Base-by-base conservation (phyloP, 2,329 filamentous ascomycete species). In the Meredithiella fracta region DNA sequence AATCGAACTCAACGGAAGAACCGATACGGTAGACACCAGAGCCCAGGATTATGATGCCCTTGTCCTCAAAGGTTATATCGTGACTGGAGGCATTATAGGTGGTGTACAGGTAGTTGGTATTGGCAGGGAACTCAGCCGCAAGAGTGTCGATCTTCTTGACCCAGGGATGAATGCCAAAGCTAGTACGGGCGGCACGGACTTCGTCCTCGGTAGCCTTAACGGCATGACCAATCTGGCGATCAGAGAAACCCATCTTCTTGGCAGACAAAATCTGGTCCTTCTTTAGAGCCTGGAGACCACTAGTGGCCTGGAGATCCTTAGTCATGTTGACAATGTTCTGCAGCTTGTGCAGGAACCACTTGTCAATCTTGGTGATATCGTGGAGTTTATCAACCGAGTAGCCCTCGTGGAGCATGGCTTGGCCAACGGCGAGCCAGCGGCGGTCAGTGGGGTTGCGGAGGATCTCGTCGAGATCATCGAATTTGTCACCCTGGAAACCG, bases 311-410 rank as follows among this genome's bases (percentile, higher is more conserved):
- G 60, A 98, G 80, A 68, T 94, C 86, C 62, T 80, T 81, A 59
- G 85, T 87, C 73, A 85, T 90, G 69, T 97, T 80, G 54, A 95
- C 92, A 64, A 98, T 86, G 74, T 97, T 97, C 73, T 95, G 83
- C 53, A 98, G 81, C 79, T 98, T 97, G 81, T 96, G 81, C 64
- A 98, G 73, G 77, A 98, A 98, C 92, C 92, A 97, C 72, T 94
- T 95, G 74, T 97, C 92, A 65, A 98, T 98, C 78, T 95, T 96
- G 72, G 86, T 94, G 63, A 98, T 74, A 5, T 96, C 88, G 67
- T 97, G 89, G 15, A 98, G 77, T 68, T 79, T 82, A 61, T 98
- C 91, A 50, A 96, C 89, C 1, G 86, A 81, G 75, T 98, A 98
- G 69, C 85, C 85, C 72, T 96, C 89, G 74, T 97, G 89, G 62